Conservation (phyloP, 1,284 basidiomycete species). For the Pulchroboletus neoregius region DNA sequence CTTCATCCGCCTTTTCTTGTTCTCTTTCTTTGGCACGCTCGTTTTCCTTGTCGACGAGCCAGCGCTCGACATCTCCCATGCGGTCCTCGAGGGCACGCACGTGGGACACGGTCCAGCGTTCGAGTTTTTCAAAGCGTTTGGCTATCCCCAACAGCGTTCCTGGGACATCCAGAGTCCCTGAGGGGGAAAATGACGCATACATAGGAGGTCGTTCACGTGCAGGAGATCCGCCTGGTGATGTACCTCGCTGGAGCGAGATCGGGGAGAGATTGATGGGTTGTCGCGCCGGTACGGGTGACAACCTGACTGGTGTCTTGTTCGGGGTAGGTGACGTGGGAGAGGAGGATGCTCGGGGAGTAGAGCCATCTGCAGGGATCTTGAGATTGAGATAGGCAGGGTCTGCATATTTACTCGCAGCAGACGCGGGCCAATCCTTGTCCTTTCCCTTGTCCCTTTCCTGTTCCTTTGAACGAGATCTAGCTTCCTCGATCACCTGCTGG, state of each 20-base stretch:
- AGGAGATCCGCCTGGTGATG: slow-evolving; percentile 50
- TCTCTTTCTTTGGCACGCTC: slow-evolving; percentile 35
- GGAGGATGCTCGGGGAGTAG: slow-evolving; percentile 41
- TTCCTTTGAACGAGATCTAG: slow-evolving; percentile 52
- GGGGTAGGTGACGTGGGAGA: slow-evolving; percentile 56
- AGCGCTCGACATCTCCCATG: slow-evolving; percentile 79
- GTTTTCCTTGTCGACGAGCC: slow-evolving; percentile 74
- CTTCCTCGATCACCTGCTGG: slow-evolving; percentile 70
- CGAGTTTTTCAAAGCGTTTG: slow-evolving; percentile 71
- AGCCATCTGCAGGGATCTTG: slow-evolving; percentile 38
- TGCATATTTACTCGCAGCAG: slow-evolving; percentile 44
- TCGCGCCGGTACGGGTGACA: slow-evolving; percentile 40
- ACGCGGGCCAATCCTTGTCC: slow-evolving; percentile 55
- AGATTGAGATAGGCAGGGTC: slow-evolving; percentile 57
- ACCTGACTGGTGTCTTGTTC: slow-evolving; percentile 51
- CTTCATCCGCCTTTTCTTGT: slow-evolving; percentile 18
- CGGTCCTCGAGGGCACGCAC: slow-evolving; percentile 77
- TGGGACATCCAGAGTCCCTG: slow-evolving; percentile 67
- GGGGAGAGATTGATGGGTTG: slow-evolving; percentile 35
- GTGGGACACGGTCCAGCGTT: slow-evolving; percentile 78
- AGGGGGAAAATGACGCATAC: slow-evolving; percentile 67
- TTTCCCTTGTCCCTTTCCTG: slow-evolving; percentile 58
- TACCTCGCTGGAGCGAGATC: slow-evolving; percentile 33
- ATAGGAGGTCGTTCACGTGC: slow-evolving; percentile 59
- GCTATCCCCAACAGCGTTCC: slow-evolving; percentile 52